Percentiles rank a stretch among this genome's conserved stretches.
These are phyloP conservation scores for Thalassiosira sp. DNA, from an alignment of 352 stramenopile genomes.

Conservation along the genomic window DNA sequence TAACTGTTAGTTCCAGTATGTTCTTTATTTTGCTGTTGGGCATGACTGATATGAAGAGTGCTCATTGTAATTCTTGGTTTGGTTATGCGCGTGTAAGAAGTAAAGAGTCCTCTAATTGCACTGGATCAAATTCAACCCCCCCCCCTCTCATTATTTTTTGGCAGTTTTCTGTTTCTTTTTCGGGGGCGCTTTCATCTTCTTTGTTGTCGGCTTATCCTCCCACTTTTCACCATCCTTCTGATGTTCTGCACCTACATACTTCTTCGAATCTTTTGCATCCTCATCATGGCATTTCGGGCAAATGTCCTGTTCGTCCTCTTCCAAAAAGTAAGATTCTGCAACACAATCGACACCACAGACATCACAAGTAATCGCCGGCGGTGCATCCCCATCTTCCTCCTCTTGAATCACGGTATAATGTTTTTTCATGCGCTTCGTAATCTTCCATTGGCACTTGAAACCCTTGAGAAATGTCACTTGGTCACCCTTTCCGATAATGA, in stretches of 20 bases:
- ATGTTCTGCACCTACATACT: slow-evolving; percentile 16
- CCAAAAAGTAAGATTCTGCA: slow-evolving; percentile 30
- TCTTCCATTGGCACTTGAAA: slow-evolving; percentile 40
- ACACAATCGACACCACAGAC: slow-evolving; percentile 19
- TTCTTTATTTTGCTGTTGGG: too few relatives aligned
- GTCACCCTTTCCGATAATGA: slow-evolving; percentile 22
- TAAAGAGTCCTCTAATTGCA: too few relatives aligned
- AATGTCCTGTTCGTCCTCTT: slow-evolving; percentile 24
- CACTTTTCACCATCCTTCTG: slow-evolving; percentile 15
- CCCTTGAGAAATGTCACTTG: slow-evolving; percentile 34
- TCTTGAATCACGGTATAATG: slow-evolving; percentile 23
- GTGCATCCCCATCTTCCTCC: slow-evolving; percentile 9
- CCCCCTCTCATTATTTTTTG: too few relatives aligned
- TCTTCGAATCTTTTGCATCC: slow-evolving; percentile 17
- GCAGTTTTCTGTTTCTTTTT: background rate
- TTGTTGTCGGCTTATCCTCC: slow-evolving; percentile 6
- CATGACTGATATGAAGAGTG: too few relatives aligned
- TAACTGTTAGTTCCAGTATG: too few relatives aligned
- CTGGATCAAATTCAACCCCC: too few relatives aligned
- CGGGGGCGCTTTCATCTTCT: background rate
- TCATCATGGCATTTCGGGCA: slow-evolving; percentile 37
- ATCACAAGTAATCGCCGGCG: slow-evolving; percentile 32
- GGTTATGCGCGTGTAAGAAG: too few relatives aligned
- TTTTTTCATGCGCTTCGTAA: slow-evolving; percentile 40
- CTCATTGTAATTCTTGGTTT: too few relatives aligned